A percentile compares a stretch with the other conserved stretches of the same genome.
phyloP scores from a whole-genome alignment of 2,329 filamentous ascomycete species.

The Penicillium corylophilum region DNA sequence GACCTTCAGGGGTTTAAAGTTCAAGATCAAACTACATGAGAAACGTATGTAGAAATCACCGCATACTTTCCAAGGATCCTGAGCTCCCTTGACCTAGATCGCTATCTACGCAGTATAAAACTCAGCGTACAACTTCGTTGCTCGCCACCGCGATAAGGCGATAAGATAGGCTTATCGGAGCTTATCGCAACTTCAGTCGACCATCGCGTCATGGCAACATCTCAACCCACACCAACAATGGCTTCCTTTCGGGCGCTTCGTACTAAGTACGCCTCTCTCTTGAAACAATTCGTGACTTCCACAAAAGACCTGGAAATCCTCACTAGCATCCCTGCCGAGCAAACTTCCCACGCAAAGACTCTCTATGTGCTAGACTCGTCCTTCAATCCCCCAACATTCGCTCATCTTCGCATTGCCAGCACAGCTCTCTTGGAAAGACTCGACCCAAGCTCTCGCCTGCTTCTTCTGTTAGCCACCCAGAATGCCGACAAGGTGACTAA shows the following conservation, averaged over 20 bases:
- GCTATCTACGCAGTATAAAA: no score
- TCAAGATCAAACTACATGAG: no score
- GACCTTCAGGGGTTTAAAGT: no score
- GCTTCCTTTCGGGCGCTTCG: slow-evolving; percentile 33
- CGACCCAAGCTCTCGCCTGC: slow-evolving; percentile 41
- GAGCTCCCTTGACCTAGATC: no score
- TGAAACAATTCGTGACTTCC: slow-evolving; percentile 47
- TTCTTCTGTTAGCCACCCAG: slow-evolving; percentile 62
- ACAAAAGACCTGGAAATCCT: slow-evolving; percentile 32
- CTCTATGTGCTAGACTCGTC: slow-evolving; percentile 66
- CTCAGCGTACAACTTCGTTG: no score
- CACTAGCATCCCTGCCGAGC: slow-evolving; percentile 12
- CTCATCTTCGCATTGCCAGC: slow-evolving; percentile 57
- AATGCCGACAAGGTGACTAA: slow-evolving; percentile 64
- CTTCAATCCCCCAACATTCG: slow-evolving; percentile 64
- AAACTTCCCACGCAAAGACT: slow-evolving; percentile 22
- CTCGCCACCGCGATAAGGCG: not conserved
- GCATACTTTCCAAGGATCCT: no score
- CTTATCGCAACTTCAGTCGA: not conserved
- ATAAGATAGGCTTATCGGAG: not conserved
- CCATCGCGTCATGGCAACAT: not conserved
- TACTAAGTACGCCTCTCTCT: slow-evolving; percentile 38
- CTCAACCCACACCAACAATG: slow-evolving; percentile 9
- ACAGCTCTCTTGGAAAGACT: slow-evolving; percentile 49
- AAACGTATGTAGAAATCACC: not conserved